These are phyloP conservation scores for Penicillium sp. DNA, from an alignment of 2,329 filamentous ascomycete genomes.

Conservation along the genomic window DNA sequence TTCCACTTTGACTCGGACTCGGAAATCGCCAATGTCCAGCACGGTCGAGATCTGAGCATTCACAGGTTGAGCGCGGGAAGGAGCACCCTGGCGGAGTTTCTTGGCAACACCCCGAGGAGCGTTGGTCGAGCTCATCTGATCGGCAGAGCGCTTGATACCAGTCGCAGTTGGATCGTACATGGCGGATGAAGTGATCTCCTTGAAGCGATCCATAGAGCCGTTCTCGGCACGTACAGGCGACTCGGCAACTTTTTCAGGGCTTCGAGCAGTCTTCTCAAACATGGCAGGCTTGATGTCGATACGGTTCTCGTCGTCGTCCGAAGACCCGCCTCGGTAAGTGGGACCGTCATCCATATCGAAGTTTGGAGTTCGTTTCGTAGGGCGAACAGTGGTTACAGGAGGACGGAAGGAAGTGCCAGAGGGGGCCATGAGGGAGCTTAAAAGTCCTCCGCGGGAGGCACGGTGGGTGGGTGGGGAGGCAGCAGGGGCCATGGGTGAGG, in stretches of 20 bases:
- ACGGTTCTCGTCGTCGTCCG: constrained; percentile 61
- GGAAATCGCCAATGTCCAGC: constrained; percentile 59
- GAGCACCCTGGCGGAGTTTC: constrained; percentile 48
- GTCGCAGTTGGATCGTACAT: constrained; percentile 47
- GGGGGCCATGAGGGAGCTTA: constrained; percentile 73
- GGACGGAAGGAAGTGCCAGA: constrained; percentile 73
- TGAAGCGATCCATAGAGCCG: constrained; percentile 45
- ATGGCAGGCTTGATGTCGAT: constrained; percentile 67
- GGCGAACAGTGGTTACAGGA: constrained; percentile 49
- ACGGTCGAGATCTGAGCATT: constrained; percentile 50
- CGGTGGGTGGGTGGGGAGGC: constrained; percentile 49
- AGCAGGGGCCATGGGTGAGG: constrained; percentile 72
- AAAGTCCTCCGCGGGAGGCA: constrained; percentile 43
- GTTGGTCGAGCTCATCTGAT: constrained; percentile 51
- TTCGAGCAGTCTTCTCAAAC: constrained; percentile 56
- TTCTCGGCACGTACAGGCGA: constrained; percentile 44
- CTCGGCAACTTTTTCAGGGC: constrained; percentile 49
- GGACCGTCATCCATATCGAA: constrained; percentile 62
- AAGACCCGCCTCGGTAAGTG: constrained; percentile 66
- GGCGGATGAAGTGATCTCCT: constrained; percentile 51
- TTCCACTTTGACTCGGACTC: constrained; percentile 58
- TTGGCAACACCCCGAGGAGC: constrained; percentile 44
- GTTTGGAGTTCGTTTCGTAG: constrained; percentile 47
- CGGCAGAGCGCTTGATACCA: constrained; percentile 47
- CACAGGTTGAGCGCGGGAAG: constrained; percentile 56